phyloP scores from a whole-genome alignment of 768 basidiomycete species.

The Coprinopsis cinerea region DNA sequence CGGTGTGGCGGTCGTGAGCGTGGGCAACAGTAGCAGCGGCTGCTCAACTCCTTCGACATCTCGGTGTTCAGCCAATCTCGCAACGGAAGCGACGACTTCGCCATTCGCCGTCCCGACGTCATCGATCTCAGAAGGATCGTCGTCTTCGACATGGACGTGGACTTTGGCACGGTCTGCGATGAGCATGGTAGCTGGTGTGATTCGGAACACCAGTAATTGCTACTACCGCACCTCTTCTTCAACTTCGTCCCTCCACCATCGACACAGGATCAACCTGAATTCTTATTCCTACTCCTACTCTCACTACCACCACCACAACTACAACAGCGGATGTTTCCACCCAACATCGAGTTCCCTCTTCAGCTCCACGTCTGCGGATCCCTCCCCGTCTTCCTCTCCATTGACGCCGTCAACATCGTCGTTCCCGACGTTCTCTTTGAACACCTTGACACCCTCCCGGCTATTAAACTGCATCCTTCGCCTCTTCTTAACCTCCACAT shows the following conservation, averaged over 20 bases:
- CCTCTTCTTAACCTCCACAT: background rate
- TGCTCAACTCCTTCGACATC: slow-evolving; percentile 11
- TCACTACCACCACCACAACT: background rate
- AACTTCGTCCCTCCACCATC: background rate
- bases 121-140: background rate
- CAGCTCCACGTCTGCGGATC: background rate
- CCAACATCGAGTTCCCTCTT: background rate
- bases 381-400: background rate
- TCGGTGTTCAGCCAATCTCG: slow-evolving; percentile 3
- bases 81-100: background rate
- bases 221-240: background rate
- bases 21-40: background rate
- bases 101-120: slow-evolving; percentile 14
- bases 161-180: background rate
- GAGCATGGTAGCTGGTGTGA: background rate
- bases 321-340: background rate
- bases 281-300: too few relatives aligned
- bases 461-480: background rate
- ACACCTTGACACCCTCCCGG: background rate
- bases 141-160: background rate
- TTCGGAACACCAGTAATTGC: background rate
- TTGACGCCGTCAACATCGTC: background rate
- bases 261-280: too few relatives aligned
- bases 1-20: background rate
- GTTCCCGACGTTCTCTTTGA: background rate